Evolutionary conservation across 352 stramenopile species (phyloP).

Genomic region (Globisporangium irregulare): DNA sequence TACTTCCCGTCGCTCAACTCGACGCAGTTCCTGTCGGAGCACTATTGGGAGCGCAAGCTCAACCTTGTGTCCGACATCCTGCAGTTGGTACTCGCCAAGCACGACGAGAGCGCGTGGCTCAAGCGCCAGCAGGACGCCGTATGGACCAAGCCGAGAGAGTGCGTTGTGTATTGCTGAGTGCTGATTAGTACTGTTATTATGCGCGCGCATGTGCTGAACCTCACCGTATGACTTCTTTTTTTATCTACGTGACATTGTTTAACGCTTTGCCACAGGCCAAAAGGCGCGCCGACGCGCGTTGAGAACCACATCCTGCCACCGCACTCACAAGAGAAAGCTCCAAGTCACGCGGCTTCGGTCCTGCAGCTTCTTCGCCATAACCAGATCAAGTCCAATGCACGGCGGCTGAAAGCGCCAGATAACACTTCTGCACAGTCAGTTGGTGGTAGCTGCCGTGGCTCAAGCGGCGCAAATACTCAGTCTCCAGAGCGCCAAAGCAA

Average conservation of each 20-base stretch:
- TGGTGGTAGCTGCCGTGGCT: background rate
- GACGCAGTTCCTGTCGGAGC: conserved; percentile 59
- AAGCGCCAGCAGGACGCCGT: conserved; percentile 49
- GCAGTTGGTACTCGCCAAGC: conserved; percentile 41
- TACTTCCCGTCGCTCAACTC: conserved; percentile 63
- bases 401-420: background rate
- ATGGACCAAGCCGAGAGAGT: conserved; percentile 45
- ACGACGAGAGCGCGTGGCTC: conserved; percentile 37
- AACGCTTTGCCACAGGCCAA: conserved; percentile 10
- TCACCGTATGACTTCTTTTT: too few relatives aligned
- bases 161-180: background rate
- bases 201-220: too few relatives aligned
- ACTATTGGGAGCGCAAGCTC: conserved; percentile 62
- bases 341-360: conserved; percentile 31
- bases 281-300: conserved; percentile 14
- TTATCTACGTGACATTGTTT: too few relatives aligned
- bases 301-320: conserved; percentile 45
- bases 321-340: background rate
- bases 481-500: background rate
- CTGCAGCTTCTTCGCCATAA: conserved; percentile 30
- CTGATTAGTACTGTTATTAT: too few relatives aligned
- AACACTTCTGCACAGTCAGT: background rate
- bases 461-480: background rate
- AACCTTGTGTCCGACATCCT: conserved; percentile 55
- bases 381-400: background rate